A percentile compares a stretch with the other conserved stretches of the same genome.
Evolutionary conservation across 2,329 filamentous ascomycete genomes (phyloP).

Genomic region (Sordariomycetes sp.): DNA sequence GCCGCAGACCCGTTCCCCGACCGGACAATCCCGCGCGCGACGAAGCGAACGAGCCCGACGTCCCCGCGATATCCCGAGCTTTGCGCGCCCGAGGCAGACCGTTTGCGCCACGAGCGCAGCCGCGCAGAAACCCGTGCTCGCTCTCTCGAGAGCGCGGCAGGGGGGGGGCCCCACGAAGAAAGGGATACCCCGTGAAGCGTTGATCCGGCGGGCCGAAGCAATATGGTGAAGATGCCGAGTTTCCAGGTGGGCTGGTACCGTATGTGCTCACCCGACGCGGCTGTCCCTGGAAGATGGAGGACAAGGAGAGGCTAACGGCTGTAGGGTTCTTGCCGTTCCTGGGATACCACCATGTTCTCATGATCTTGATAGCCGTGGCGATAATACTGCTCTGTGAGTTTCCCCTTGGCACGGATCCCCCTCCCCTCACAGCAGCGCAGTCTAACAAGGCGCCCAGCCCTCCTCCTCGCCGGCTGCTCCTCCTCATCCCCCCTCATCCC

Average conservation of each 20-base stretch:
- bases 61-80: neutral
- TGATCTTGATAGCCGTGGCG: constrained; percentile 87
- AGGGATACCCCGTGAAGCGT: neutral
- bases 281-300: constrained; percentile 9
- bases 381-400: constrained; percentile 92
- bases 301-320: constrained; percentile 10
- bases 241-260: constrained; percentile 36
- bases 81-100: no score
- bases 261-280: constrained; percentile 16
- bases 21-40: neutral
- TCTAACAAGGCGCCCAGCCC: constrained; percentile 39
- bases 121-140: no score
- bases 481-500: constrained; percentile 93
- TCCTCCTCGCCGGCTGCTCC: constrained; percentile 89
- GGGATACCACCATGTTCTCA: constrained; percentile 76
- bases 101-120: no score
- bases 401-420: no score
- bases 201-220: neutral
- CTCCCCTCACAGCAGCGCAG: neutral
- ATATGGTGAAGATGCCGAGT: constrained; percentile 13
- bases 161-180: neutral
- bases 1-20: neutral
- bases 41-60: neutral
- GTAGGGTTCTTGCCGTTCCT: constrained; percentile 52
- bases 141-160: neutral